These are phyloP conservation scores for Eucalyptus viminalis DNA, from an alignment of 345 rosid species.

Conservation along the genomic window DNA sequence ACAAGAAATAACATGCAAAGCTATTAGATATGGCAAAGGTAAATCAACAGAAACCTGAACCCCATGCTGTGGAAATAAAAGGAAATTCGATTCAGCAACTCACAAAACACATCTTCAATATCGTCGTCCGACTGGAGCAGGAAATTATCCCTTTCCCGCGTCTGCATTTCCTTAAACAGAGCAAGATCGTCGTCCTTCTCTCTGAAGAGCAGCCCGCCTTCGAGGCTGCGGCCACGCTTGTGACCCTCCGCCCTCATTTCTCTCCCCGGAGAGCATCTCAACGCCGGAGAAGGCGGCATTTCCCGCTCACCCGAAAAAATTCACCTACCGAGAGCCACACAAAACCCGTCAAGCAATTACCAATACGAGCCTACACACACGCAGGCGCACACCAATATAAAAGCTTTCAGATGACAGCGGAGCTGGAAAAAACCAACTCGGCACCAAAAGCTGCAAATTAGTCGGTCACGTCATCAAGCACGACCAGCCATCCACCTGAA, in stretches of 20 bases:
- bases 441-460: neutral
- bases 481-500: neutral
- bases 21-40: neutral
- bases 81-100: conserved; percentile 1
- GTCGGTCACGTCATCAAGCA: neutral
- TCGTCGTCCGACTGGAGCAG: conserved; percentile 77
- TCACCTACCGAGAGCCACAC: neutral
- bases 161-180: conserved; percentile 81
- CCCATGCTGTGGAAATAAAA: neutral
- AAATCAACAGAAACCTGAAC: neutral
- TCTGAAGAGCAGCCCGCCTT: conserved; percentile 42
- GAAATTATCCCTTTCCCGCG: conserved; percentile 70
- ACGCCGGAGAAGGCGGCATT: conserved; percentile 93
- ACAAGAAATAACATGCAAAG: neutral
- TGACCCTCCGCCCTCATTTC: conserved; percentile 52
- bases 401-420: neutral
- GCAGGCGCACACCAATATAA: neutral
- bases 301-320: neutral
- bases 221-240: conserved; percentile 67
- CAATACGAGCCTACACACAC: neutral
- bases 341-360: neutral
- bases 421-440: neutral
- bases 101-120: conserved; percentile 81
- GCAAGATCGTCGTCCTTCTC: conserved; percentile 90
- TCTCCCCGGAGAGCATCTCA: conserved; percentile 69